phyloP scores from a whole-genome alignment of 805 yeast species.

The Kuraishia piskuri region DNA sequence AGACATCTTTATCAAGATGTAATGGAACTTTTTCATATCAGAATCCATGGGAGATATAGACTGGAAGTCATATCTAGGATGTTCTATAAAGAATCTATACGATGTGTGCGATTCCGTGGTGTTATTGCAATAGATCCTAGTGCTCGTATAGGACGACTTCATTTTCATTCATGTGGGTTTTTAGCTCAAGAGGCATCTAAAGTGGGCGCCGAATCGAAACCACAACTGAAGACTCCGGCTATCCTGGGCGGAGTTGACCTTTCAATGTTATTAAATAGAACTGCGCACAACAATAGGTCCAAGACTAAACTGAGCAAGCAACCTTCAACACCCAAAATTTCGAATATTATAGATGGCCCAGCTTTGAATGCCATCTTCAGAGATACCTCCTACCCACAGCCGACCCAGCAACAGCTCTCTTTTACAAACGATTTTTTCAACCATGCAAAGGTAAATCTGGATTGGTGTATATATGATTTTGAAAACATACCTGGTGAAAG shows the following conservation, averaged over 20 bases:
- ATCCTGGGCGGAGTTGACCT: not conserved
- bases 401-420: slow-evolving; percentile 14
- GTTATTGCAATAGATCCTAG: not conserved
- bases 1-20: not conserved
- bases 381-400: slow-evolving; percentile 5
- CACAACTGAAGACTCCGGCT: not conserved
- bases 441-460: slow-evolving; percentile 34
- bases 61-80: not conserved
- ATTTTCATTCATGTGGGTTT: not conserved
- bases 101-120: not conserved
- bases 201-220: not conserved
- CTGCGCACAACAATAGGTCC: not conserved
- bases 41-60: too few species aligned
- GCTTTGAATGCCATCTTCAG: not conserved
- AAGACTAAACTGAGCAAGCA: not conserved
- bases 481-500: slow-evolving; percentile 51
- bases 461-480: slow-evolving; percentile 52
- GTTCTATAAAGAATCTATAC: not conserved
- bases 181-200: not conserved
- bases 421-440: slow-evolving; percentile 35
- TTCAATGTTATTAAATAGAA: not conserved
- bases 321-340: not conserved
- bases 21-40: not conserved
- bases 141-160: not conserved
- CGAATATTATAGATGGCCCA: slow-evolving; percentile 1